Base-by-base conservation (phyloP, 176 grass and related monocot species). In the Musa itinerans region DNA sequence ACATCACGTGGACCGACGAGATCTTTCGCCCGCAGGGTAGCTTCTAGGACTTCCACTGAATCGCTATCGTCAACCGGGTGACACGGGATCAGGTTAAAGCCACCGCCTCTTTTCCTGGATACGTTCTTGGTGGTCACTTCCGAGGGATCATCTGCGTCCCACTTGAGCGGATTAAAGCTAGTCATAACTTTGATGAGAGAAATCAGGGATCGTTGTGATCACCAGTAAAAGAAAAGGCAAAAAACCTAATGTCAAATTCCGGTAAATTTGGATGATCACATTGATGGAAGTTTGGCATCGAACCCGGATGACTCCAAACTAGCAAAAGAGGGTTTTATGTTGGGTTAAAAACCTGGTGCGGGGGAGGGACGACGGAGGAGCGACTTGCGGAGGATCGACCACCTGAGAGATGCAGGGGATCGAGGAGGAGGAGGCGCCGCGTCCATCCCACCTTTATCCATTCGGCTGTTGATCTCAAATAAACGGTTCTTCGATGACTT, bases 11-110 rank as follows among this genome's bases (percentile, higher is more conserved):
- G 71, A 21, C 71, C 76, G 2, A 53, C 12, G 63, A 51, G 69
- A 68, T 81, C 57, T 72, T 81, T 79, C 74, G 69, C 64, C 50
- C 72, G 51, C 22, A 52, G 79, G 21, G 71, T 76, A 83, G 77
- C 75, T 78, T 58, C 51, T 22, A 71, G 23, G 59, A 49, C 72
- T 72, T 84, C 85, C 69, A 2, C 12, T 76, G 83, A 74, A 54
- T 87, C 55, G 65, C 51, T 85, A 74, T 81, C 78, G 17, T 78
- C 79, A 55, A 91, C 57, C 63, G 54, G 20, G 52, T 80, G 84
- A 56, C 83, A 99, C 29, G 88, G 79, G 10, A 99, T 86, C 63
- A 99, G 81, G 14, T 92, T 94, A 84, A 94, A 94, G 53, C 90
- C 88, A 81, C 80, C 64, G 0, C 53, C 78, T 71, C 85, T 54